These are phyloP conservation scores for Plectosphaerella cucumerina DNA, from an alignment of 2,329 filamentous ascomycete species.

Conservation along the genomic window DNA sequence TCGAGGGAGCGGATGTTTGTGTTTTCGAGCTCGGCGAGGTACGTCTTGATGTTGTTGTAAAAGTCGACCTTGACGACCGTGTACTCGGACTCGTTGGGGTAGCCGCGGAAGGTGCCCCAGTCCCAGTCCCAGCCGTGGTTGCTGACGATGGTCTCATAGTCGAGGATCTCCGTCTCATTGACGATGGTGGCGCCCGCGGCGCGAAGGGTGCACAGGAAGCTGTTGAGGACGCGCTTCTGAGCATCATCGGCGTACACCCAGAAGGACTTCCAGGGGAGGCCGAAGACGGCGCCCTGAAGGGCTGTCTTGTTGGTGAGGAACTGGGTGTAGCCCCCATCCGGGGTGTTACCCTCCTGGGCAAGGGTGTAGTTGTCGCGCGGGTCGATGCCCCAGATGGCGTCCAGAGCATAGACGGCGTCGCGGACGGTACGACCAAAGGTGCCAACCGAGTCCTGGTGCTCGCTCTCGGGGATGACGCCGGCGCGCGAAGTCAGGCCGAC, in stretches of 20 bases:
- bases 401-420: conserved; percentile 64
- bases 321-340: conserved; percentile 50
- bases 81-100: conserved; percentile 69
- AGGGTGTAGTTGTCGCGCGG: conserved; percentile 61
- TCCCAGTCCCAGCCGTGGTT: conserved; percentile 73
- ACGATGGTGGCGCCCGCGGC: conserved; percentile 62
- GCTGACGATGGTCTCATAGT: conserved; percentile 57
- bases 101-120: conserved; percentile 55
- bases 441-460: conserved; percentile 67
- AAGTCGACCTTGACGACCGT: conserved; percentile 69
- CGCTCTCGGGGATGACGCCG: conserved; percentile 58
- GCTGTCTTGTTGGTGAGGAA: conserved; percentile 49
- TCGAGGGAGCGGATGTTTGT: conserved; percentile 55
- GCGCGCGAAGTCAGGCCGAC: conserved; percentile 66
- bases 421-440: conserved; percentile 62
- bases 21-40: conserved; percentile 59
- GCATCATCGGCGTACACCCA: conserved; percentile 58
- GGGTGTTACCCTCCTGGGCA: conserved; percentile 50
- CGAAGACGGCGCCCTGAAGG: conserved; percentile 61
- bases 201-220: conserved; percentile 48
- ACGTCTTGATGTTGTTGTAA: conserved; percentile 57
- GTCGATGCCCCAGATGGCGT: conserved; percentile 65
- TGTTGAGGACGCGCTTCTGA: conserved; percentile 49
- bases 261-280: conserved; percentile 68
- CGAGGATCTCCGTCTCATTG: conserved; percentile 65